phyloP scores from a whole-genome alignment of 176 grass and related monocot species.

The Carex myosuroides region DNA sequence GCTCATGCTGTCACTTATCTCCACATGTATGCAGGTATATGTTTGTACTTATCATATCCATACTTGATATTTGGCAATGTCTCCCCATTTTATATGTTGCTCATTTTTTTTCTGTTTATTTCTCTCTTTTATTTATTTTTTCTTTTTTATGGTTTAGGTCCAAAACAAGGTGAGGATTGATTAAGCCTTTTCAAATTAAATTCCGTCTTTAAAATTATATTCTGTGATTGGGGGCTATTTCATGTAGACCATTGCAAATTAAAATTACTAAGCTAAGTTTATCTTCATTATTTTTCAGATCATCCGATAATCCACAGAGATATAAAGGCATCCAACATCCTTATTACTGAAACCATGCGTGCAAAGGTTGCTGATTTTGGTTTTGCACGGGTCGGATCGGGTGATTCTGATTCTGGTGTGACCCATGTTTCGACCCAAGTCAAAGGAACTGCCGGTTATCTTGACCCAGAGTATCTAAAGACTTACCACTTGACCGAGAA shows the following conservation, averaged over 20 bases:
- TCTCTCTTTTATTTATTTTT: not conserved
- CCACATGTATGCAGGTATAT: slow-evolving; percentile 66
- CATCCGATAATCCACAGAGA: slow-evolving; percentile 60
- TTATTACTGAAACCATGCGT: slow-evolving; percentile 66
- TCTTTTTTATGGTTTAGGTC: not conserved
- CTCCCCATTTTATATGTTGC: not conserved
- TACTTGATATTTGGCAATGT: not conserved
- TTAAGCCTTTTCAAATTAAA: not conserved
- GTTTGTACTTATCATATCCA: not conserved
- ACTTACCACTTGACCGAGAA: slow-evolving; percentile 90
- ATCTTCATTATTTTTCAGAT: slow-evolving; percentile 30
- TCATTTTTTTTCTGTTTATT: not conserved
- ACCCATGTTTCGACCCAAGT: slow-evolving; percentile 70
- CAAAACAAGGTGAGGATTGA: not conserved
- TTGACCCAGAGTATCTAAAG: slow-evolving; percentile 92
- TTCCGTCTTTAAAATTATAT: not conserved
- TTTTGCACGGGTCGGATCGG: slow-evolving; percentile 56
- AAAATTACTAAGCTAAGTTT: not conserved
- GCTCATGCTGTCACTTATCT: slow-evolving; percentile 93
- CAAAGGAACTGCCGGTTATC: slow-evolving; percentile 93
- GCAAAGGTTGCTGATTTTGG: slow-evolving; percentile 98
- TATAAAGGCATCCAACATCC: slow-evolving; percentile 53
- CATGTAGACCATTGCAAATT: not conserved
- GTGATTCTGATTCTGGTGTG: slow-evolving; percentile 7
- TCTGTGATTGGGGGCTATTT: not conserved